phyloP scores from a whole-genome alignment of 139 green algal genomes.

The Raphidocelis subcapitata region DNA sequence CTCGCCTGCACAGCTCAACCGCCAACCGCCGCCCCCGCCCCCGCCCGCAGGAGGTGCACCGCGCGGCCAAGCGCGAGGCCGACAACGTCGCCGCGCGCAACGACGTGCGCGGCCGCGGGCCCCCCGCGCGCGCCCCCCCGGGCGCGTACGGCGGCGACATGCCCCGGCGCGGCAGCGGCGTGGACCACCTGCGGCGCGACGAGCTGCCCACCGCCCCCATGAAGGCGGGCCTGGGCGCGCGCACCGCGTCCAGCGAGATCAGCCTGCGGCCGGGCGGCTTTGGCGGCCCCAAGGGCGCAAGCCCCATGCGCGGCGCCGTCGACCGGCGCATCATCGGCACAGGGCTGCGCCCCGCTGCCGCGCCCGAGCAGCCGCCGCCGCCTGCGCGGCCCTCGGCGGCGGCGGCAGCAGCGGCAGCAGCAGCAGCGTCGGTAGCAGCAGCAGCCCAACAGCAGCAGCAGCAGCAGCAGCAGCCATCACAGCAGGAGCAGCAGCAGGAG shows the following conservation, averaged over 20 bases:
- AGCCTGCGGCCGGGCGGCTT: constrained; percentile 18
- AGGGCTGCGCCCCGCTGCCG: not conserved
- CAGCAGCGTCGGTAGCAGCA: not conserved
- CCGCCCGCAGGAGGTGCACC: constrained; percentile 41
- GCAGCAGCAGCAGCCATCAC: not conserved
- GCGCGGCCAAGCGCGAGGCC: constrained; percentile 37
- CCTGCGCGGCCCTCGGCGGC: not conserved
- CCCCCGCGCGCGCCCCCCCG: not conserved
- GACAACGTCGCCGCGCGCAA: constrained; percentile 6
- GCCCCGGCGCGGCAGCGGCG: not conserved
- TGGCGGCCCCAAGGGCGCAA: not conserved
- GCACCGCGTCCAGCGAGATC: constrained; percentile 12
- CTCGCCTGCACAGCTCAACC: too few relatives aligned
- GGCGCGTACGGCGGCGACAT: not conserved
- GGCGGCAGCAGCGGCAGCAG: not conserved
- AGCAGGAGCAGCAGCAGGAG: not conserved
- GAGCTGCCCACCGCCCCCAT: constrained; percentile 12
- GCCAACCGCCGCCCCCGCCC: too few relatives aligned
- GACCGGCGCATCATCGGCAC: not conserved
- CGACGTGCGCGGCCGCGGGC: not conserved
- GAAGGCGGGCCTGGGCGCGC: constrained; percentile 4
- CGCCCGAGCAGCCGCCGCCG: not conserved
- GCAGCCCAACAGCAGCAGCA: not conserved
- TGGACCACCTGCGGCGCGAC: constrained; percentile 18
- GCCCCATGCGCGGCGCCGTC: not conserved